Evolutionary conservation across 148 eudicot genomes (phyloP).

Genomic region (Heliosperma pusillum): DNA sequence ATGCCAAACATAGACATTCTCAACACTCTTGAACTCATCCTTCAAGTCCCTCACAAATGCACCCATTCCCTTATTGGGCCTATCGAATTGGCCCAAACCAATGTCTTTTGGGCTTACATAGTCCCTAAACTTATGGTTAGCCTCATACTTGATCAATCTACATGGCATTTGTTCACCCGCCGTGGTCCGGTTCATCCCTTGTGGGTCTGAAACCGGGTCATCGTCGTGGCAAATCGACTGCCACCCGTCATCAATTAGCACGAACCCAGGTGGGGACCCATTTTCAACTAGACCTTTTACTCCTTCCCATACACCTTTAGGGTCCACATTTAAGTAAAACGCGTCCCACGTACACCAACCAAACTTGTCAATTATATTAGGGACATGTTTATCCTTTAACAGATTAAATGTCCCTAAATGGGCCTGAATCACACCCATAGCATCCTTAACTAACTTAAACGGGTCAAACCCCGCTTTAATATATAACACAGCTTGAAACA

Average conservation of each 20-base stretch:
- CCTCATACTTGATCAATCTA: too few relatives aligned
- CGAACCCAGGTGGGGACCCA: too few relatives aligned
- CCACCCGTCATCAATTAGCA: too few relatives aligned
- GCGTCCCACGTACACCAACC: slow-evolving; percentile 98
- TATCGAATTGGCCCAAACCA: not conserved
- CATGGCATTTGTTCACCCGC: too few relatives aligned
- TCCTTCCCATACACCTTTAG: slow-evolving; percentile 25
- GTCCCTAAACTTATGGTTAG: slow-evolving; percentile 43
- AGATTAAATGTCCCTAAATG: slow-evolving; percentile 65
- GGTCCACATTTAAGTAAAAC: slow-evolving; percentile 61
- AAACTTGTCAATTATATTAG: slow-evolving; percentile 67
- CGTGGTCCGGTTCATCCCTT: too few relatives aligned
- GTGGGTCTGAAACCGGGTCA: too few relatives aligned
- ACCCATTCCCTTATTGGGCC: slow-evolving; percentile 49
- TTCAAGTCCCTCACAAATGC: slow-evolving; percentile 70
- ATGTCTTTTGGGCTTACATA: slow-evolving; percentile 39
- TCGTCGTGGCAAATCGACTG: too few relatives aligned
- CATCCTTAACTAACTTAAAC: slow-evolving; percentile 48
- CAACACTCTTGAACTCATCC: slow-evolving; percentile 59
- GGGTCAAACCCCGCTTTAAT: slow-evolving; percentile 56
- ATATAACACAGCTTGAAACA: slow-evolving; percentile 40
- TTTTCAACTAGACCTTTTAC: too few relatives aligned
- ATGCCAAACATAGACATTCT: slow-evolving; percentile 90
- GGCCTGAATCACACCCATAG: slow-evolving; percentile 39
- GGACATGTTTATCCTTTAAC: slow-evolving; percentile 55